phyloP scores from a whole-genome alignment of 2,329 filamentous ascomycete species.

The Mollisiaceae sp. region DNA sequence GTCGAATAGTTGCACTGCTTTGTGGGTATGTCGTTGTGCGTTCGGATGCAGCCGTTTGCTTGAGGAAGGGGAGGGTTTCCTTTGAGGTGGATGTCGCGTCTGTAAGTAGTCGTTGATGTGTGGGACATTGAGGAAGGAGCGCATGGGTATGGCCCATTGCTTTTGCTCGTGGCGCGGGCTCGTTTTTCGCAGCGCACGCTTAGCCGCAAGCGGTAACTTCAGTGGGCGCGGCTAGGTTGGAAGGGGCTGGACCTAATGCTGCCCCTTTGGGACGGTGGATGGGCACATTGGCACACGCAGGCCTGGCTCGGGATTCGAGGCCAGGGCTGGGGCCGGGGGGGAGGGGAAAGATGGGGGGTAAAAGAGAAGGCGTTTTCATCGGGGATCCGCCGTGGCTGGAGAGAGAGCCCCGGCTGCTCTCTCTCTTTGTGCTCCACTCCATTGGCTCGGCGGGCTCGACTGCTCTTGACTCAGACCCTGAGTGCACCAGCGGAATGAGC shows the following conservation, averaged over 20 bases:
- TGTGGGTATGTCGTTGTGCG: slow-evolving; percentile 8
- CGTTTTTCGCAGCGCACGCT: background rate
- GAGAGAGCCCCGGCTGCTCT: background rate
- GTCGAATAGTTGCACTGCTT: slow-evolving; percentile 17
- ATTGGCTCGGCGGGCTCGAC: too few relatives aligned
- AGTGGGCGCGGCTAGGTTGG: background rate
- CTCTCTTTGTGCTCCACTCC: too few relatives aligned
- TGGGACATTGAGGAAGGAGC: slow-evolving; percentile 11
- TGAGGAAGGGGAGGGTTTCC: slow-evolving; percentile 19
- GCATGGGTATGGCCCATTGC: slow-evolving; percentile 10
- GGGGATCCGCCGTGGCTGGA: slow-evolving; percentile 9
- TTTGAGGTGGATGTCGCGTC: slow-evolving; percentile 28
- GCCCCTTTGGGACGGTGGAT: background rate
- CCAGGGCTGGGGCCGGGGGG: background rate
- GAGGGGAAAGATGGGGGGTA: background rate
- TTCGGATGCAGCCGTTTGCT: slow-evolving; percentile 6
- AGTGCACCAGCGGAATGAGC: background rate
- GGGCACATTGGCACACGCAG: background rate
- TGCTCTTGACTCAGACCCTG: too few relatives aligned
- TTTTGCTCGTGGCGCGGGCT: slow-evolving; percentile 6
- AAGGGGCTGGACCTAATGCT: background rate
- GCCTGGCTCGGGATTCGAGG: background rate
- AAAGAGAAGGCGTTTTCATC: background rate
- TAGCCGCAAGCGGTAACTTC: background rate
- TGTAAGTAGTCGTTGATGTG: slow-evolving; percentile 24